A percentile compares a stretch with the other conserved stretches of the same genome.
phyloP scores from a whole-genome alignment of 75 land plant species.

The Larix kaempferi region DNA sequence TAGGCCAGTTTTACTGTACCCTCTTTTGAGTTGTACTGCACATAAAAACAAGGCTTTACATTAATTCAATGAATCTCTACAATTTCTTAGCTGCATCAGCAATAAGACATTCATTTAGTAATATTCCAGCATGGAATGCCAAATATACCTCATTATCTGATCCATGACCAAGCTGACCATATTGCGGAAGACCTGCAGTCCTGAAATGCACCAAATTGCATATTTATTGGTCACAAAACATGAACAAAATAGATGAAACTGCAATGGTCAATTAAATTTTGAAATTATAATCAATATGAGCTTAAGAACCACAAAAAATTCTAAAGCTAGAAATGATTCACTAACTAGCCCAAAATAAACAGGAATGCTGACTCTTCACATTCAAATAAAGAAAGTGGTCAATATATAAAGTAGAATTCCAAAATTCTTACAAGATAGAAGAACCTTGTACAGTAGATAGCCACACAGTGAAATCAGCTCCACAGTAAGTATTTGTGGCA shows the following conservation, averaged over 20 bases:
- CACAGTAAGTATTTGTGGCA: slow-evolving; percentile 66
- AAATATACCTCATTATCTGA: slow-evolving; percentile 84
- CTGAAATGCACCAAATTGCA: slow-evolving; percentile 30
- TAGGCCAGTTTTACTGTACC: slow-evolving; percentile 80
- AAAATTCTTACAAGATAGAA: slow-evolving; percentile 71
- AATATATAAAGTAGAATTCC: slow-evolving; percentile 8
- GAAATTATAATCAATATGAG: neutral
- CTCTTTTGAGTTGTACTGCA: slow-evolving; percentile 90
- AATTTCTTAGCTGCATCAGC: neutral
- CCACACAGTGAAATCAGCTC: slow-evolving; percentile 97
- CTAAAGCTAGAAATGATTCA: neutral
- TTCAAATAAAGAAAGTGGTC: neutral
- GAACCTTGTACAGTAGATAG: slow-evolving; percentile 71
- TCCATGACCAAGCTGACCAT: slow-evolving; percentile 99
- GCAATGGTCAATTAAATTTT: neutral
- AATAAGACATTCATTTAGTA: neutral
- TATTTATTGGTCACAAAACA: neutral
- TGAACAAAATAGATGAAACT: neutral
- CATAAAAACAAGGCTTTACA: neutral
- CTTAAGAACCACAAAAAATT: neutral
- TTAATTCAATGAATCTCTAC: neutral
- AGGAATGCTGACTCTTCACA: neutral
- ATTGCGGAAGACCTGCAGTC: slow-evolving; percentile 96
- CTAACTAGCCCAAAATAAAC: neutral
- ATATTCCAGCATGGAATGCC: neutral